Evolutionary conservation across 345 rosid genomes (phyloP).

Genomic region (Geranium brycei): DNA sequence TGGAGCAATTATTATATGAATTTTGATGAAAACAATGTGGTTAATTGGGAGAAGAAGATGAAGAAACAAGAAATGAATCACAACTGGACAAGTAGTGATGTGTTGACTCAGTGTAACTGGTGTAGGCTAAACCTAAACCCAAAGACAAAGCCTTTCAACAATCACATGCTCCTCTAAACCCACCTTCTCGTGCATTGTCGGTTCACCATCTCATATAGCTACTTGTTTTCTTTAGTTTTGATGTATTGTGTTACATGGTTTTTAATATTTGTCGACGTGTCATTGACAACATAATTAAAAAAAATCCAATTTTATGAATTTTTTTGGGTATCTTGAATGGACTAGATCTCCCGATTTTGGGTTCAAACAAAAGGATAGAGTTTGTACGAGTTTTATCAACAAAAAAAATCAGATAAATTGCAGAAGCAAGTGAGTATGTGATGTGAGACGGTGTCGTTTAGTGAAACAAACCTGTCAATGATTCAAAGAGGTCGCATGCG

Average conservation of each 20-base stretch:
- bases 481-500: neutral
- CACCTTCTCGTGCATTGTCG: neutral
- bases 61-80: too few species aligned
- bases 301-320: too few species aligned
- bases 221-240: too few species aligned
- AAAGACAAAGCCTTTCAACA: neutral
- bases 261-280: too few species aligned
- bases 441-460: neutral
- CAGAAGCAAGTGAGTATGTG: neutral
- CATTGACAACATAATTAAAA: too few species aligned
- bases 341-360: too few species aligned
- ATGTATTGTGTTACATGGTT: too few species aligned
- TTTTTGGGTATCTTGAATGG: too few species aligned
- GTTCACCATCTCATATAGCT: neutral
- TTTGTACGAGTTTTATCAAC: too few species aligned
- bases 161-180: neutral
- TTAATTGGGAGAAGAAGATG: neutral
- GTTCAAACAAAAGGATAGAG: neutral
- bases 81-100: neutral
- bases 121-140: neutral
- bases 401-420: neutral
- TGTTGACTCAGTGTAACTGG: neutral
- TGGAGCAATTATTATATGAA: too few species aligned
- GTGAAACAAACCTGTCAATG: neutral
- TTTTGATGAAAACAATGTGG: neutral